Evolutionary conservation across 176 grass and related monocot genomes (phyloP), one percentile per base, ranked within the genome.

Genomic region (Cocos nucifera): DNA sequence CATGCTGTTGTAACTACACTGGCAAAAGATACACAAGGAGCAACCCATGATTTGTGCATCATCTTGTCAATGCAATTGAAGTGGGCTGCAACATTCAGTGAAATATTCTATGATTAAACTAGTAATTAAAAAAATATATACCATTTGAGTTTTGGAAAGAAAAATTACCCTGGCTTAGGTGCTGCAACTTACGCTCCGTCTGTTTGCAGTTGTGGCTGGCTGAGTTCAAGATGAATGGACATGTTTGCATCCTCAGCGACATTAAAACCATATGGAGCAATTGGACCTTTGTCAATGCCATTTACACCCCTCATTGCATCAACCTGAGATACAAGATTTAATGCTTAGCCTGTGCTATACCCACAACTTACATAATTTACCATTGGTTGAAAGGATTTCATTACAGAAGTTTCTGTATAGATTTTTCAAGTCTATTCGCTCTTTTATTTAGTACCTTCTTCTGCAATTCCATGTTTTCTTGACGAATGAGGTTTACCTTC

Each of bases 391-490:
- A 57, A 20, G 21, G 66, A 69, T 62, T 9, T 63, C 16, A 14
- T 70, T 58, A 49, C 21, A 61, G 35, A 29, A 26, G 19, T 62
- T 63, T 70, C 25, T 66, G 4, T 50, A 49, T 50, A 15, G 15
- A 22, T 15, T 12, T 24, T 25, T 51, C 12, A 51, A 7, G 64
- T 44, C 35, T 44, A 44, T 44, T 30, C 35, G 54, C 52, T 4
- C 27, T 73, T 3, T 15, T 61, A 22, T 28, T 50, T 17, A 54
- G 25, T 73, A 80, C 78, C 78, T 80, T 80, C 28, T 57, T 58
- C 54, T 57, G 61, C 50, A 75, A 59, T 25, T 80, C 57, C 4
- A 51, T 56, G 27, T 75, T 80, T 69, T 74, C 78, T 63, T 62
- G 70, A 56, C 35, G 17, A 57, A 74, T 63, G 25, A 66, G 22